Percentiles rank a stretch among this genome's conserved stretches.
These are phyloP conservation scores for Colletotrichum sojae DNA, from an alignment of 2,329 filamentous ascomycete genomes.

Conservation along the genomic window DNA sequence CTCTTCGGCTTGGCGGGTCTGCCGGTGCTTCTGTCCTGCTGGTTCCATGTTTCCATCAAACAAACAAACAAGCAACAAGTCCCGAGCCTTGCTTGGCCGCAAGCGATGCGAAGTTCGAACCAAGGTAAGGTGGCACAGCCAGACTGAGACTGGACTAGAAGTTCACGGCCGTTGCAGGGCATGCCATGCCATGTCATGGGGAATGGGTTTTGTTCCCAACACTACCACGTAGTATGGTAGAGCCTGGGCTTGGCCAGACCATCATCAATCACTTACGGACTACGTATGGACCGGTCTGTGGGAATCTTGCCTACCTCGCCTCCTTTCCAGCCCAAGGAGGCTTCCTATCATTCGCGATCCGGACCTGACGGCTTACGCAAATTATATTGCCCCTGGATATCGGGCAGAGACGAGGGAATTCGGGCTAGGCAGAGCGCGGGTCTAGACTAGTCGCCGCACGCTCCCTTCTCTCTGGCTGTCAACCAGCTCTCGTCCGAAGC, in stretches of 20 bases:
- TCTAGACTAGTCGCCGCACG: conserved; percentile 26
- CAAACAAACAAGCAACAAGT: conserved; percentile 8
- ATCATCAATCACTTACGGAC: too few species aligned
- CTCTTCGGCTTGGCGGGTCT: background rate
- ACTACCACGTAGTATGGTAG: too few species aligned
- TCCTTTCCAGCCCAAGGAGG: background rate
- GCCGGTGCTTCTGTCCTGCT: conserved; percentile 4
- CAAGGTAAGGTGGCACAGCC: conserved; percentile 10
- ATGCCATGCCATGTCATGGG: background rate
- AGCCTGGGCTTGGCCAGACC: too few species aligned
- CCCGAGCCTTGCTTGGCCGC: conserved; percentile 1
- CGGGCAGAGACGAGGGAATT: background rate
- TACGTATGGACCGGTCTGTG: too few species aligned
- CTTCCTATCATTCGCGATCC: background rate
- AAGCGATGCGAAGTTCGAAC: background rate
- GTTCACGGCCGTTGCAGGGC: conserved; percentile 4
- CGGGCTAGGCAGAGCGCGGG: conserved; percentile 20
- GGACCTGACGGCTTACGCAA: background rate
- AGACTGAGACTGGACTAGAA: conserved; percentile 2
- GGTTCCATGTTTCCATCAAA: background rate
- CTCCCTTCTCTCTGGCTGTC: conserved; percentile 23
- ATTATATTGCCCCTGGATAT: conserved; percentile 5
- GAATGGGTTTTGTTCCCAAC: too few species aligned
- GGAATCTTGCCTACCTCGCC: background rate
- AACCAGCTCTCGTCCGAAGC: conserved; percentile 23